Conservation (phyloP, 371 early-diverging fungal genomes). For the Rhizopus stolonifer region DNA sequence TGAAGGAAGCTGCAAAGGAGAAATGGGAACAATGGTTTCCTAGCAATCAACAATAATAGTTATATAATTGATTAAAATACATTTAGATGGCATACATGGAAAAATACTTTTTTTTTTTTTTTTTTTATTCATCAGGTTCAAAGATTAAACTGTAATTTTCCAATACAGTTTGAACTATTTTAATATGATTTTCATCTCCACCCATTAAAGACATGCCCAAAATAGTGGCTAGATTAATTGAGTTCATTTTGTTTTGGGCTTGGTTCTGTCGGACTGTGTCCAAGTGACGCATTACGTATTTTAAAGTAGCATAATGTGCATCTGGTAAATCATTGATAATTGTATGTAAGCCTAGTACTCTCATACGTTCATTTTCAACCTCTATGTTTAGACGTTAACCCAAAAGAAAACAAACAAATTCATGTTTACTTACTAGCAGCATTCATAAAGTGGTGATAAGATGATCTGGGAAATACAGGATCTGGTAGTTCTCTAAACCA, state of each 20-base stretch:
- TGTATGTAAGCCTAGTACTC: slow-evolving; percentile 65
- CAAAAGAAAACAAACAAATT: not conserved
- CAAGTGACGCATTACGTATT: slow-evolving; percentile 74
- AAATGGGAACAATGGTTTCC: slow-evolving; percentile 50
- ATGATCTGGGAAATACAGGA: slow-evolving; percentile 70
- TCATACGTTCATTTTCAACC: slow-evolving; percentile 53
- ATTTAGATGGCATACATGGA: no score
- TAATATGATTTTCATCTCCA: slow-evolving; percentile 48
- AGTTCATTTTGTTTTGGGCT: slow-evolving; percentile 83
- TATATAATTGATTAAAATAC: no score
- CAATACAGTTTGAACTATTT: slow-evolving; percentile 61
- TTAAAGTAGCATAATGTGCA: slow-evolving; percentile 78
- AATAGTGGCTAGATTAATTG: slow-evolving; percentile 81
- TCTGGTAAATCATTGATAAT: slow-evolving; percentile 74
- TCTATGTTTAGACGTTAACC: slow-evolving; percentile 20
- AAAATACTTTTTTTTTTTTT: no score
- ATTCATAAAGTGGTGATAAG: slow-evolving; percentile 66
- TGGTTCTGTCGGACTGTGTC: slow-evolving; percentile 74
- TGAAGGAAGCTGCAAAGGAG: slow-evolving; percentile 50
- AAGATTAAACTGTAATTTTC: slow-evolving; percentile 61
- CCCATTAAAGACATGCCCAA: slow-evolving; percentile 89
- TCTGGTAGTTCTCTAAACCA: slow-evolving; percentile 93
- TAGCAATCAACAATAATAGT: not conserved
- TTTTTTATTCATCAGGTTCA: slow-evolving; percentile 56
- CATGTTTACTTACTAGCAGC: slow-evolving; percentile 55